phyloP scores from a whole-genome alignment of 2,329 filamentous ascomycete species.

The Fusarium avenaceum region DNA sequence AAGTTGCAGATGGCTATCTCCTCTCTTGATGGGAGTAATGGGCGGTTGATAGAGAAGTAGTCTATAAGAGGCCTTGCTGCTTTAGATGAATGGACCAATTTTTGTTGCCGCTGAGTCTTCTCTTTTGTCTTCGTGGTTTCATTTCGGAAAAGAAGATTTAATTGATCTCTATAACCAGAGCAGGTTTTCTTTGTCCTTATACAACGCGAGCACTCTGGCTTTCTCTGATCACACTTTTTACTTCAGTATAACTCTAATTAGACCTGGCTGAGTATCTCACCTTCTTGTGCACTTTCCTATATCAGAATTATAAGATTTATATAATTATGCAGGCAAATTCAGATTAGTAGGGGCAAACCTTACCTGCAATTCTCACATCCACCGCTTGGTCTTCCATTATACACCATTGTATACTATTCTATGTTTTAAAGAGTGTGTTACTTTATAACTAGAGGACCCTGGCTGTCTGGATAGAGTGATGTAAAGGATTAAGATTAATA shows the following conservation, averaged over 20 bases:
- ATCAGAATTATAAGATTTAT: no score
- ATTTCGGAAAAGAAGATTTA: not conserved
- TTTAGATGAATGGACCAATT: no score
- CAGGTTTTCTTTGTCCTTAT: not conserved
- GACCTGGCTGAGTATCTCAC: not conserved
- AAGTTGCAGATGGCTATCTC: slow-evolving; percentile 1
- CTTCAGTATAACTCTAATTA: not conserved
- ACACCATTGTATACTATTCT: not conserved
- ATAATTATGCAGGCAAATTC: not conserved
- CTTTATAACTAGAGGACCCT: no score
- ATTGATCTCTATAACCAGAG: slow-evolving; percentile 4
- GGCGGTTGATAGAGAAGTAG: no score
- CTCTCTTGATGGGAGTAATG: not conserved
- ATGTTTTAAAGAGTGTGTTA: no score
- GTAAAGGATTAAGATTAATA: no score
- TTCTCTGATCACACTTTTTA: not conserved
- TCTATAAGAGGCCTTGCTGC: no score
- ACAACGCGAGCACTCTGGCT: slow-evolving; percentile 1
- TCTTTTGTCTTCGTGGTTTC: not conserved
- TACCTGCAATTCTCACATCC: slow-evolving; percentile 9
- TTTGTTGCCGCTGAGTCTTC: not conserved
- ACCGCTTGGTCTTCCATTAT: not conserved
- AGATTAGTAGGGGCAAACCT: not conserved
- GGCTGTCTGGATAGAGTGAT: no score
- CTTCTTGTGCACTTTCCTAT: slow-evolving; percentile 1